Evolutionary conservation across 2,329 filamentous ascomycete genomes (phyloP).

Genomic region (Pyrenophora graminea): DNA sequence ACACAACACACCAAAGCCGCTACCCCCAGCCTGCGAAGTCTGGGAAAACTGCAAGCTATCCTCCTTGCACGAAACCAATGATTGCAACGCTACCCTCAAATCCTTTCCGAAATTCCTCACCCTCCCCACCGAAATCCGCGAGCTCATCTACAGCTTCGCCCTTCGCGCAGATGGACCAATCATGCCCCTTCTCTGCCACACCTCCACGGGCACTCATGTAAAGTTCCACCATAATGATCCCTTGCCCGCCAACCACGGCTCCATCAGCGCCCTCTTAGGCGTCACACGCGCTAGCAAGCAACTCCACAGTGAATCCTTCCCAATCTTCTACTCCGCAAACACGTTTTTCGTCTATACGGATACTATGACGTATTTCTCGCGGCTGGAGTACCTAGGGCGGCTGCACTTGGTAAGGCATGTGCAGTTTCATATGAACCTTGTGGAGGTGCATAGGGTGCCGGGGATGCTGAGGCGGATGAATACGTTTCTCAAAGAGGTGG

Average conservation of each 20-base stretch:
- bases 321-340: conserved; percentile 29
- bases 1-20: no score
- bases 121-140: conserved; percentile 24
- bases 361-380: conserved; percentile 24
- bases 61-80: no score
- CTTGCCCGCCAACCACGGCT: conserved; percentile 4
- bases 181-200: conserved; percentile 22
- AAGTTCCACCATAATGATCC: conserved; percentile 15
- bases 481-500: conserved; percentile 14
- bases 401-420: conserved; percentile 29
- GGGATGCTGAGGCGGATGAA: conserved; percentile 13
- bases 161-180: conserved; percentile 16
- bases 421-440: conserved; percentile 11
- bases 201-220: not conserved
- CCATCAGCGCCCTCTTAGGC: conserved; percentile 5
- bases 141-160: conserved; percentile 18
- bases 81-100: no score
- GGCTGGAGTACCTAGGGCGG: conserved; percentile 20
- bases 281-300: conserved; percentile 21
- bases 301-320: conserved; percentile 20
- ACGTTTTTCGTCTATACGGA: conserved; percentile 22
- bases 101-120: conserved; percentile 19
- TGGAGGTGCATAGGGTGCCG: not conserved
- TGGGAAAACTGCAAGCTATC: no score
- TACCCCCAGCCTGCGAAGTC: no score